Evolutionary conservation across 2,329 filamentous ascomycete genomes (phyloP).

Genomic region (Leptographium flavum): DNA sequence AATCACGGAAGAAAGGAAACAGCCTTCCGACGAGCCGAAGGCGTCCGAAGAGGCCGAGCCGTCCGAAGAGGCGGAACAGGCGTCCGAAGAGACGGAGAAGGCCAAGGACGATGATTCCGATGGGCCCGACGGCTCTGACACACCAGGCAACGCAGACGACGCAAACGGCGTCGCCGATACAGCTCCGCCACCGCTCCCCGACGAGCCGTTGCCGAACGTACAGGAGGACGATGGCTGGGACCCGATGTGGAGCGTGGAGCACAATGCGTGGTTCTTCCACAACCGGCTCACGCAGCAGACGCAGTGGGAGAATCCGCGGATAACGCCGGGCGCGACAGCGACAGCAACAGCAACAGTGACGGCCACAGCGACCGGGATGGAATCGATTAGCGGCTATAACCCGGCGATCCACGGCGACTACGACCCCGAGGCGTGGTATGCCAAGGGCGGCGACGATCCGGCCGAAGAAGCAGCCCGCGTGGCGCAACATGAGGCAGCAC

Average conservation of each 20-base stretch:
- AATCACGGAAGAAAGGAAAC: no score
- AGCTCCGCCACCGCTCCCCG: constrained; percentile 22
- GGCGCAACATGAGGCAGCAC: constrained; percentile 10
- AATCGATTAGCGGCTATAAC: constrained; percentile 91
- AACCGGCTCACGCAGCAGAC: constrained; percentile 61
- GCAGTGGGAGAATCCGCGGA: constrained; percentile 77
- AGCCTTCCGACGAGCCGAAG: neutral
- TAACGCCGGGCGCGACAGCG: constrained; percentile 30
- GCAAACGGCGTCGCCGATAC: neutral
- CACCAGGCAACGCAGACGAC: neutral
- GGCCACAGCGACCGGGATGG: no score
- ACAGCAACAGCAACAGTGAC: constrained; percentile 14
- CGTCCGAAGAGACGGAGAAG: neutral
- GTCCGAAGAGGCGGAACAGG: neutral
- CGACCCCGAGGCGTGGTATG: constrained; percentile 92
- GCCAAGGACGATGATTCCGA: neutral
- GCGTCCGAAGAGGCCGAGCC: neutral
- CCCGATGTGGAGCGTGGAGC: constrained; percentile 55
- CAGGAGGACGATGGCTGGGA: constrained; percentile 67
- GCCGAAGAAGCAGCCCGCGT: constrained; percentile 14
- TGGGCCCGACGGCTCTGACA: neutral
- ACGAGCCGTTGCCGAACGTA: constrained; percentile 22
- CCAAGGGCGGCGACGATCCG: constrained; percentile 28
- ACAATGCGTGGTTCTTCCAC: constrained; percentile 66
- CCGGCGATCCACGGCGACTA: constrained; percentile 93